Evolutionary conservation across 345 rosid genomes (phyloP).

Genomic region (Cardamine chenopodiifolia): DNA sequence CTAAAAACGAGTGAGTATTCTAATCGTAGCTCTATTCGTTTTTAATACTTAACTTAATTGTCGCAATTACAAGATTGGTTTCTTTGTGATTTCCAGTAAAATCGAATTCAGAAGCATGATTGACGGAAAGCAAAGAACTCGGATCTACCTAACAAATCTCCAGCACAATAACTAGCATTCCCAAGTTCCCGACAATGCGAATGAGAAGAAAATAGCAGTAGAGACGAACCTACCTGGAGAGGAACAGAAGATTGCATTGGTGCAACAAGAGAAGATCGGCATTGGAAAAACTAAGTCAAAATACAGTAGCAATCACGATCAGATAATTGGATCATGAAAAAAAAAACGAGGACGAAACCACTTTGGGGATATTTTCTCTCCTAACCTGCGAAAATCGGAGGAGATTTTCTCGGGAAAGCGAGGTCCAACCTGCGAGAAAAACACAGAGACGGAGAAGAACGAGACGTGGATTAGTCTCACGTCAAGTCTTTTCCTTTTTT

Average conservation of each 20-base stretch:
- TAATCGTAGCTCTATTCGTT: neutral
- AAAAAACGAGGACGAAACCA: neutral
- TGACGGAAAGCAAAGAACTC: neutral
- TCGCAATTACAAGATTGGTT: neutral
- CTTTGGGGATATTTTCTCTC: neutral
- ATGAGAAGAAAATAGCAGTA: conserved; percentile 31
- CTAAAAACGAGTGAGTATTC: conserved; percentile 5
- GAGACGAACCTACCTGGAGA: conserved; percentile 50
- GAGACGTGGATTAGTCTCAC: conserved; percentile 31
- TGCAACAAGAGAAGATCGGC: conserved; percentile 48
- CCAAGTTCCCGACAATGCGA: neutral
- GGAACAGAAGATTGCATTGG: conserved; percentile 18
- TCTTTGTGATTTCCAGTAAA: neutral
- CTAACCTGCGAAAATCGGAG: conserved; percentile 27
- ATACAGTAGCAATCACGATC: conserved; percentile 12
- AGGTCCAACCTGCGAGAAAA: conserved; percentile 36
- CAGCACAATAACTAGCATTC: neutral
- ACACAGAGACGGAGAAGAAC: conserved; percentile 28
- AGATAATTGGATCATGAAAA: conserved; percentile 18
- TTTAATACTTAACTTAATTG: neutral
- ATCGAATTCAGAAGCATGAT: neutral
- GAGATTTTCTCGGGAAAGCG: conserved; percentile 29
- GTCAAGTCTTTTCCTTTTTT: conserved; percentile 10
- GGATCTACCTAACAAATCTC: conserved; percentile 23
- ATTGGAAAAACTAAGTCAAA: conserved; percentile 26